Evolutionary conservation across 305 asterid genomes (phyloP).

Genomic region (Euphrasia arctica): DNA sequence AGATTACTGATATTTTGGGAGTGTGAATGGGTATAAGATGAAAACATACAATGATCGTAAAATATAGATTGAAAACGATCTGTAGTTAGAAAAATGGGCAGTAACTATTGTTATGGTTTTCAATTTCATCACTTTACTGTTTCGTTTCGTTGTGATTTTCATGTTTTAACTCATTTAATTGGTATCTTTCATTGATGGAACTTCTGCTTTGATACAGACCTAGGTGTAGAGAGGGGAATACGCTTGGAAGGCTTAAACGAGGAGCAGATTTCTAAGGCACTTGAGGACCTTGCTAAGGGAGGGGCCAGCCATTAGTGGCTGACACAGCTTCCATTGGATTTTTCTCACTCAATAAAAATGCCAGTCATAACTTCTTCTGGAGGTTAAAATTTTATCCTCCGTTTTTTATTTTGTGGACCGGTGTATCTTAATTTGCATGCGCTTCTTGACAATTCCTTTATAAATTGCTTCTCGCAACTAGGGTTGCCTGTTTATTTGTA

Average conservation of each 20-base stretch:
- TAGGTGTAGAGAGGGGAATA: constrained; percentile 88
- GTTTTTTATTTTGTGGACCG: neutral
- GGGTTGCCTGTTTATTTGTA: constrained; percentile 1
- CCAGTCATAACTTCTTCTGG: neutral
- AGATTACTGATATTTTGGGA: no score
- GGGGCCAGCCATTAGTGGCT: constrained; percentile 49
- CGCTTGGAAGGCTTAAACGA: constrained; percentile 71
- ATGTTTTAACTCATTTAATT: constrained; percentile 7
- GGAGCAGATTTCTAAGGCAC: constrained; percentile 80
- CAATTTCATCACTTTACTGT: no score
- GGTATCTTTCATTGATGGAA: constrained; percentile 19
- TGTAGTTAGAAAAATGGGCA: no score
- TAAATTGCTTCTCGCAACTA: neutral
- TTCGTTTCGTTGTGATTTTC: no score
- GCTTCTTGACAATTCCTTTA: neutral
- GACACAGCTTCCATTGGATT: constrained; percentile 20
- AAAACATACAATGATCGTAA: no score
- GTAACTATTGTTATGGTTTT: no score
- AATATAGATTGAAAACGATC: no score
- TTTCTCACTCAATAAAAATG: neutral
- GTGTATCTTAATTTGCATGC: neutral
- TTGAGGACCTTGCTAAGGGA: constrained; percentile 75
- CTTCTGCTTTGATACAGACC: constrained; percentile 42
- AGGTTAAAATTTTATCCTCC: neutral
- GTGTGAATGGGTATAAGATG: no score